Evolutionary conservation across 441 rosid species (phyloP), one percentile per base, ranked within the genome.

Genomic region (Populus hybrid): DNA sequence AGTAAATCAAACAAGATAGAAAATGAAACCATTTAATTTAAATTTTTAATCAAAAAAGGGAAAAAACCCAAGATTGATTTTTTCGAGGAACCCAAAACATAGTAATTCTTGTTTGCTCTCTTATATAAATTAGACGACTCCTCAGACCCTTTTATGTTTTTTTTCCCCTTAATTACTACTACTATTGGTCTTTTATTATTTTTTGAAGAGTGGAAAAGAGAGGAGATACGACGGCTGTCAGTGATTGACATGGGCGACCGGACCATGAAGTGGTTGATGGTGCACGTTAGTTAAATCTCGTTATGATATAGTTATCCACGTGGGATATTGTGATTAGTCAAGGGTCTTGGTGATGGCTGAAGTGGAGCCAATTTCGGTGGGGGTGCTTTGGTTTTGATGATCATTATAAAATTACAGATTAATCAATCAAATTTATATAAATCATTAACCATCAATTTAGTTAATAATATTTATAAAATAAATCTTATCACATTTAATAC

Each of bases 1-100:
- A 83, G 30, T 6, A 75, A 66, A 77, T 59, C 72, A 20, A 67
- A 46, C 30, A 54, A 77, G 28, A 54, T 24, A 7, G 20, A 23
- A 66, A 79, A 73, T 1, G 82, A 73, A 32, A 65, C 76, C 82
- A 73, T 79, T 64, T 63, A 57, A 72, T 30, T 10, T 21, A 20
- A 26, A 64, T 18, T 35, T 26, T 32, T 24, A 50, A 34, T 10
- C 7, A 20, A 72, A 21, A 46, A 24, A 54, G 6, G 5, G 1
- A 14, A 46, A 12, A 46, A 46, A 5, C 20, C 57, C 57, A 46
- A 50, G 57, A 50, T 50, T 50, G 57, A 50, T 50, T 50, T 50
- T 50, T 50, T 14, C 1, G 20, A 50, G 57, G n/a, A 14, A 50
- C 57, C 7, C 57, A 46, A 46, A 0, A 46, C 20, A 46, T 14